Evolutionary conservation across 305 asterid species (phyloP).

Genomic region (Fraxinus greggii): DNA sequence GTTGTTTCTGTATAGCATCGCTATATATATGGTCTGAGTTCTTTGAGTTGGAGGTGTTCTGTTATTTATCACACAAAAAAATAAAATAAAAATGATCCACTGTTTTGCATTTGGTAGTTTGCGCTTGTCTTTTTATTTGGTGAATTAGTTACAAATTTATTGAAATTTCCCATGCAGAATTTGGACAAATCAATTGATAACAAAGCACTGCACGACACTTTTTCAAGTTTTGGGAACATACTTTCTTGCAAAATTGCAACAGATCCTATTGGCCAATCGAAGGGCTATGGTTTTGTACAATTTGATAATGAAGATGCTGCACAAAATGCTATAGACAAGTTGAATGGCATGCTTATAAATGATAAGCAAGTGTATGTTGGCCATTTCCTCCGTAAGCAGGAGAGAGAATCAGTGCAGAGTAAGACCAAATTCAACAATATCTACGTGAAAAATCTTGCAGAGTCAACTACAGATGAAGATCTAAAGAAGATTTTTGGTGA

Average conservation of each 20-base stretch:
- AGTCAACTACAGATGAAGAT: conserved; percentile 38
- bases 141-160: background rate
- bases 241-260: conserved; percentile 47
- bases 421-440: conserved; percentile 38
- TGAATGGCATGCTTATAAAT: conserved; percentile 41
- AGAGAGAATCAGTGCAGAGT: conserved; percentile 25
- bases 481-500: conserved; percentile 32
- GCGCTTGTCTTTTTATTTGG: background rate
- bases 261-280: conserved; percentile 33
- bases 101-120: background rate
- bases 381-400: conserved; percentile 38
- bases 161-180: conserved; percentile 25
- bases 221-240: conserved; percentile 39
- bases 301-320: conserved; percentile 43
- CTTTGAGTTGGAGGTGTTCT: background rate
- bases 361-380: conserved; percentile 44
- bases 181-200: conserved; percentile 45
- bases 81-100: background rate
- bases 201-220: conserved; percentile 40
- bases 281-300: conserved; percentile 45
- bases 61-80: background rate
- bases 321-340: conserved; percentile 39
- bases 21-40: background rate
- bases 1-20: background rate
- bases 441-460: conserved; percentile 43